Conservation (phyloP, 2,329 filamentous ascomycete species). For the Calonectria pauciramosa region DNA sequence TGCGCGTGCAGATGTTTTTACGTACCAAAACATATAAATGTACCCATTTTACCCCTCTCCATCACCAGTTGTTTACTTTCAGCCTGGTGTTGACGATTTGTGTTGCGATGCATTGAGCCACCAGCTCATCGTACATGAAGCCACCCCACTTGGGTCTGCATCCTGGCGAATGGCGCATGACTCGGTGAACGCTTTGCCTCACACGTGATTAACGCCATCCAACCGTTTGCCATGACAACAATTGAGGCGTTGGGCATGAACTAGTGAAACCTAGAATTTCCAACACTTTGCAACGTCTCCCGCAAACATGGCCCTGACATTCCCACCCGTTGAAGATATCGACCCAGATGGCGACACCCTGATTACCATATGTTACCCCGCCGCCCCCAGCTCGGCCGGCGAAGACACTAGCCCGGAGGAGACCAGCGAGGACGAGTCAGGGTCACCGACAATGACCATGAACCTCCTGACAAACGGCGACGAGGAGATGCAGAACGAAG, state of each 20-base stretch:
- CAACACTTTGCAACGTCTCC: background rate
- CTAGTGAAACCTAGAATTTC: background rate
- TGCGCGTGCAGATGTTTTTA: background rate
- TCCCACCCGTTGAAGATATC: background rate
- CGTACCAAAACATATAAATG: background rate
- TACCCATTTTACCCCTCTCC: background rate
- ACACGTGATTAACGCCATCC: constrained; percentile 1
- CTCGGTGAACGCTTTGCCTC: background rate
- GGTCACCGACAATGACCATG: background rate
- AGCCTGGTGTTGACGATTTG: background rate
- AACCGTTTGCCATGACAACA: background rate
- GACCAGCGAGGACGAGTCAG: background rate
- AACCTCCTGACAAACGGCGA: background rate
- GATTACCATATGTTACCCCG: background rate
- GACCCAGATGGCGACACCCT: background rate
- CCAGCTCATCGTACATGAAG: background rate
- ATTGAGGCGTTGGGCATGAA: constrained; percentile 5
- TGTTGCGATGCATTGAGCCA: background rate
- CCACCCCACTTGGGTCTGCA: background rate
- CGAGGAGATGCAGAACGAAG: background rate
- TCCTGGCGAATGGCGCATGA: background rate
- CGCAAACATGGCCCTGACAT: background rate
- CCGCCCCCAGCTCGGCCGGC: background rate
- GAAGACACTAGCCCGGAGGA: background rate
- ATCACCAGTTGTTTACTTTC: background rate